Conservation (phyloP, 2,329 filamentous ascomycete genomes). For the Parasarocladium wereldwijsianum region DNA sequence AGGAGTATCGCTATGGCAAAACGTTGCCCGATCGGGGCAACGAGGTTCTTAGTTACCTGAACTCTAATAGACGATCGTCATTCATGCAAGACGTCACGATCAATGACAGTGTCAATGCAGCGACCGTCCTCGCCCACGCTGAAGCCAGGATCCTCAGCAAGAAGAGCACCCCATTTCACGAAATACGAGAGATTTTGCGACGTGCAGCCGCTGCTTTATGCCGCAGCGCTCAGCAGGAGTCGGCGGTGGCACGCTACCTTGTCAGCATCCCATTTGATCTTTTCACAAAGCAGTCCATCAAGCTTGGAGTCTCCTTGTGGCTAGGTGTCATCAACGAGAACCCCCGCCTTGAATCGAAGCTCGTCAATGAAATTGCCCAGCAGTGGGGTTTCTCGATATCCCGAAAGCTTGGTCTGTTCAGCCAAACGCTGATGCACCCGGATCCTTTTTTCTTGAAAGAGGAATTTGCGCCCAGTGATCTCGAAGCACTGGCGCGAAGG, state of each 20-base stretch:
- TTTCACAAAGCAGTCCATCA: slow-evolving; percentile 91
- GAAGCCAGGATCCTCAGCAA: slow-evolving; percentile 55
- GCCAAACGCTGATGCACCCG: slow-evolving; percentile 51
- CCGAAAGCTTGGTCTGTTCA: slow-evolving; percentile 69
- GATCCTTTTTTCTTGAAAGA: slow-evolving; percentile 86
- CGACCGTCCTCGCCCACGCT: slow-evolving; percentile 56
- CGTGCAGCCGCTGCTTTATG: slow-evolving; percentile 79
- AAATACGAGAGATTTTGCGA: slow-evolving; percentile 69
- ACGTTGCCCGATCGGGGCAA: slow-evolving; percentile 52
- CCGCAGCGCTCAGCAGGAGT: slow-evolving; percentile 58
- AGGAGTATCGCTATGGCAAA: slow-evolving; percentile 86
- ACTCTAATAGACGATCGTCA: slow-evolving; percentile 32
- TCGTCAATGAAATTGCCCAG: slow-evolving; percentile 75
- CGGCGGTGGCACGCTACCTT: slow-evolving; percentile 69
- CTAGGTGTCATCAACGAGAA: slow-evolving; percentile 96
- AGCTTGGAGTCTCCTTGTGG: slow-evolving; percentile 91
- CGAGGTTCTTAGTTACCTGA: slow-evolving; percentile 49
- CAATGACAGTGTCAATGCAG: slow-evolving; percentile 40
- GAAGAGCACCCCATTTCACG: slow-evolving; percentile 54
- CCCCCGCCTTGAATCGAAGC: slow-evolving; percentile 68
- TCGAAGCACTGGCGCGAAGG: slow-evolving; percentile 54
- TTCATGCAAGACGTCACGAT: slow-evolving; percentile 32
- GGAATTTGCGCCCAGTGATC: slow-evolving; percentile 86
- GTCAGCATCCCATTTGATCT: slow-evolving; percentile 86
- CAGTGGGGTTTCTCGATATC: slow-evolving; percentile 82